Evolutionary conservation across 2,329 filamentous ascomycete genomes (phyloP), one percentile per base, ranked within the genome.

Genomic region (Monosporascus sp.): DNA sequence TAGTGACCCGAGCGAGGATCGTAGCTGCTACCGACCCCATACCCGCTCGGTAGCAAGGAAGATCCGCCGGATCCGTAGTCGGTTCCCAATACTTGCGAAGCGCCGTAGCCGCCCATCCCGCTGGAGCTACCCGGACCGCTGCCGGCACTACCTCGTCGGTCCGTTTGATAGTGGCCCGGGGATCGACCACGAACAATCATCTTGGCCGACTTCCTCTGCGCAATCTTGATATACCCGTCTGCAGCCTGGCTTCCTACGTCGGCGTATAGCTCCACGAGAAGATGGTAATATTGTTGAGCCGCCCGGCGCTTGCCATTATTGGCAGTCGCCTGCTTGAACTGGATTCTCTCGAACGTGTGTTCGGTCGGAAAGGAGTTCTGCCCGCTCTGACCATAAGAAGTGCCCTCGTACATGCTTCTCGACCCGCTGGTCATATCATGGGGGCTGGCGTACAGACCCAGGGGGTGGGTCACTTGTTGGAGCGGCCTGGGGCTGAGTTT

Each of bases 271-370:
- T 96, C 90, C 4, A 96, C 86, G 46, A 95, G 82, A n/a, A 97
- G 78, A 63, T 94, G 89, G 65, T 95, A 96, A 69, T 91, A 96
- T 63, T 96, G 92, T 66, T 97, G 91, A 18, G 91, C 90, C 1
- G 91, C 91, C 53, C 92, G 80, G 60, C 92, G 81, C 70, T 96
- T 96, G 47, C 91, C 91, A 61, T 97, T 97, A 73, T 96, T 97
- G 24, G 90, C 90, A 0, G 91, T 96, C 1, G 92, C 91, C 59
- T 90, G 89, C 69, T 96, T 95, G 79, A 96, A 97, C 63, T 96
- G 91, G 50, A 96, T 94, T 11, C 92, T 85, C 67, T 96, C 91
- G 66, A 95, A 97, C 0, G 79, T 83, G 57, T 83, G 78, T 60
- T 84, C 81, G 7, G 74, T 79, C 5, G 77, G 74, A 17, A 73